Conservation (phyloP, 148 eudicot species). For the Dianthus caryophyllus region DNA sequence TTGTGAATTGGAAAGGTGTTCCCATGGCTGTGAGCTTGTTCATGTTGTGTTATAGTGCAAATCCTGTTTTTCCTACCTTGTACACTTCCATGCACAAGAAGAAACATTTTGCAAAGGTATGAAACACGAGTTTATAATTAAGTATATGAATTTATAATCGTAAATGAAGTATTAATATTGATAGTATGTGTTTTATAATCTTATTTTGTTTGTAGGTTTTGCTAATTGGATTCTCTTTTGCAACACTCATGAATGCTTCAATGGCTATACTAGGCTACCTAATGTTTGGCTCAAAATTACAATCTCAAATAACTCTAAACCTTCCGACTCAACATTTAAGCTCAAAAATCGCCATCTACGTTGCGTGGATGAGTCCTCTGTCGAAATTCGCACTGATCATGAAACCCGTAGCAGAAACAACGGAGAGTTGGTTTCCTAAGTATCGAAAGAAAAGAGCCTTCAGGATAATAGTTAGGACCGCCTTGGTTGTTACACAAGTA, state of each 20-base stretch:
- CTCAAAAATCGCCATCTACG: conserved; percentile 52
- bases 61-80: conserved; percentile 43
- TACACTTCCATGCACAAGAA: conserved; percentile 44
- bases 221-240: conserved; percentile 33
- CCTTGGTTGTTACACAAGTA: conserved; percentile 45
- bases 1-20: conserved; percentile 35
- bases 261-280: conserved; percentile 52
- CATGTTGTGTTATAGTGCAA: conserved; percentile 45
- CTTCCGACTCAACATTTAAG: conserved; percentile 40
- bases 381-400: conserved; percentile 47
- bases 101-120: conserved; percentile 20
- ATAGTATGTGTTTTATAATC: background rate
- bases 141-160: too few relatives aligned
- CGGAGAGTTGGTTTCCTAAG: conserved; percentile 34
- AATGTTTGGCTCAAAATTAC: conserved; percentile 43
- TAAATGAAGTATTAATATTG: background rate
- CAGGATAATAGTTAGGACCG: conserved; percentile 40
- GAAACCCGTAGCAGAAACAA: conserved; percentile 40
- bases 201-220: conserved; percentile 33
- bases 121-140: too few relatives aligned
- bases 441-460: conserved; percentile 20
- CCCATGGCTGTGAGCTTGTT: conserved; percentile 47
- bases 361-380: conserved; percentile 42
- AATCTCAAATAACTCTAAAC: conserved; percentile 51
- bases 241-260: conserved; percentile 37